These are phyloP conservation scores for Cryptococcus depauperatus DNA, from an alignment of 1,284 basidiomycete species.

Conservation along the genomic window DNA sequence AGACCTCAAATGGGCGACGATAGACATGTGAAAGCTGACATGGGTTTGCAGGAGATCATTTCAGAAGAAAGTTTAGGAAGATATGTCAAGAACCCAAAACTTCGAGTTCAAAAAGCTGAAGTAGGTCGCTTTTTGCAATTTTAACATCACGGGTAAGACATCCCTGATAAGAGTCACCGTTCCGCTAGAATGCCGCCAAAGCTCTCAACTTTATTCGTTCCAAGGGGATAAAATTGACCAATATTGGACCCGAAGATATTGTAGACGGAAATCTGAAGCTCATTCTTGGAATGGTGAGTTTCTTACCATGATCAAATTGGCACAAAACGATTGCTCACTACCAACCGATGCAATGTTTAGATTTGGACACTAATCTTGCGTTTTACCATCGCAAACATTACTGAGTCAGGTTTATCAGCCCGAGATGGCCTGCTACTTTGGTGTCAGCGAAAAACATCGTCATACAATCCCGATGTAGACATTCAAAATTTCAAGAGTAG, in stretches of 20 bases:
- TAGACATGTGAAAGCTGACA: neutral
- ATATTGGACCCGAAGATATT: constrained; percentile 75
- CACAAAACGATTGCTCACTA: too few species aligned
- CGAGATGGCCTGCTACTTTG: constrained; percentile 93
- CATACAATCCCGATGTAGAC: constrained; percentile 75
- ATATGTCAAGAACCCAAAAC: constrained; percentile 81
- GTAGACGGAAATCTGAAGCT: constrained; percentile 97
- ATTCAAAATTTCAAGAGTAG: constrained; percentile 88
- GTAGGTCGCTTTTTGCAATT: constrained; percentile 23
- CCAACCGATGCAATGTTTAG: too few species aligned
- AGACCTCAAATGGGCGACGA: neutral
- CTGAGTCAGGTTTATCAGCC: constrained; percentile 94
- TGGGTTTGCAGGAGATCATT: constrained; percentile 71
- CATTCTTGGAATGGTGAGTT: constrained; percentile 73
- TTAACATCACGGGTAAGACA: too few species aligned
- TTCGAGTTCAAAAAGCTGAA: constrained; percentile 93
- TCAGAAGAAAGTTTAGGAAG: constrained; percentile 83
- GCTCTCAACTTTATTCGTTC: constrained; percentile 92
- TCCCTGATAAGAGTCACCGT: neutral
- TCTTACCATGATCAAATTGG: too few species aligned
- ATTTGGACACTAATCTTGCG: constrained; percentile 97
- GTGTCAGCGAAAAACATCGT: constrained; percentile 93
- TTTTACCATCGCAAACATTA: constrained; percentile 97
- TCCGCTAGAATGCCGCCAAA: constrained; percentile 77
- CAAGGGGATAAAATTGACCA: constrained; percentile 90